Percentiles rank a stretch among this genome's conserved stretches.
Conservation (phyloP, 352 stramenopile genomes). For the Phytopythium sindhum region DNA sequence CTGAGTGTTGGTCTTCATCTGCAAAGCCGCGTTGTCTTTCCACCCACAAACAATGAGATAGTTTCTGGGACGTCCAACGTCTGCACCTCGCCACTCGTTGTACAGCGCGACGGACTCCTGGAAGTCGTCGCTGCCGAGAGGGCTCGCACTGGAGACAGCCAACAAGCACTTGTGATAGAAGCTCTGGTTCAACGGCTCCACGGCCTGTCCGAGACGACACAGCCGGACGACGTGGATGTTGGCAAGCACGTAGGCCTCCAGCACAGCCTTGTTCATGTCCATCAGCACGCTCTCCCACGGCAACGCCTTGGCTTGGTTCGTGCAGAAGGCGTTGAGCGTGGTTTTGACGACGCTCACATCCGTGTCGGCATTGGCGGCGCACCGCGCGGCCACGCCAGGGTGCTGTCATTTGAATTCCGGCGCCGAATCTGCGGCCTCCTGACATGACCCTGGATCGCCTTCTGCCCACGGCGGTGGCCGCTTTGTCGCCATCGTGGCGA, state of each 20-base stretch:
- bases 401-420: constrained; percentile 7
- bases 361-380: constrained; percentile 1
- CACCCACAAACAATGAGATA: no score
- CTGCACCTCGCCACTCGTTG: no score
- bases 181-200: neutral
- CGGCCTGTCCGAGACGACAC: neutral
- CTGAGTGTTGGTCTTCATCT: constrained; percentile 4
- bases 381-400: constrained; percentile 3
- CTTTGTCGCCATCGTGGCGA: no score
- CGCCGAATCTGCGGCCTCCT: no score
- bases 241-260: no score
- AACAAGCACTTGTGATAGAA: constrained; percentile 11
- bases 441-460: no score
- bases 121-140: constrained; percentile 6
- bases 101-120: no score
- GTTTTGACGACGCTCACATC: constrained; percentile 8
- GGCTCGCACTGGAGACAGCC: neutral
- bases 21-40: no score
- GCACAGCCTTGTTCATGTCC: no score
- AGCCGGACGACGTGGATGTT: constrained; percentile 11
- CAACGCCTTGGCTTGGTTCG: neutral
- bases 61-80: no score
- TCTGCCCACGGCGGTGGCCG: no score
- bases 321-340: constrained; percentile 12
- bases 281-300: no score